phyloP scores from a whole-genome alignment of 2,329 filamentous ascomycete genomes.

The Clonostachys chloroleuca region DNA sequence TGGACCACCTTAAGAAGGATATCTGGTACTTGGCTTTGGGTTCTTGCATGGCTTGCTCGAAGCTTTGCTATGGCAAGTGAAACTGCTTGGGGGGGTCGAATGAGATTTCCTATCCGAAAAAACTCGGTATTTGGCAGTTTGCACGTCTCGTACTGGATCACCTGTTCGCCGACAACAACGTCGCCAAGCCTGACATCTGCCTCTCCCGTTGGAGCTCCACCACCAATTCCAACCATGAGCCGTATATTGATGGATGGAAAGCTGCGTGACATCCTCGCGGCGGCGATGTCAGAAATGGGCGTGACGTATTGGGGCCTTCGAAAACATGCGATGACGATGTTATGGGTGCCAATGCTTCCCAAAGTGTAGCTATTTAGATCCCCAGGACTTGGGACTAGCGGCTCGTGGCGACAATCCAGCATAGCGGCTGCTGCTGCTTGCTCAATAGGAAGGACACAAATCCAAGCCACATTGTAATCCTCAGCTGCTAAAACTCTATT shows the following conservation, averaged over 20 bases:
- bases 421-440: constrained; percentile 9
- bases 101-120: background rate
- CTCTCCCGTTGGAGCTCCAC: background rate
- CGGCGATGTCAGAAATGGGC: constrained; percentile 3
- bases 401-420: constrained; percentile 8
- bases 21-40: background rate
- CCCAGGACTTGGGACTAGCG: constrained; percentile 1
- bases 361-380: constrained; percentile 9
- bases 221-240: background rate
- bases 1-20: background rate
- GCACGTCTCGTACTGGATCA: background rate
- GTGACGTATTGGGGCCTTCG: constrained; percentile 3
- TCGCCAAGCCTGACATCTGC: background rate
- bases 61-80: background rate
- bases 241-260: constrained; percentile 1
- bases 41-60: background rate
- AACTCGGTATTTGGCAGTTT: background rate
- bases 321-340: constrained; percentile 9
- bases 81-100: background rate
- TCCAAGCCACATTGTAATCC: constrained; percentile 14
- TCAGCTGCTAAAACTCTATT: background rate
- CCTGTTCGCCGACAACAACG: background rate
- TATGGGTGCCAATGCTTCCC: constrained; percentile 6
- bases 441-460: constrained; percentile 12
- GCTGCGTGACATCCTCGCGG: background rate